phyloP scores from a whole-genome alignment of 441 rosid species.

The Mallotus japonicus region DNA sequence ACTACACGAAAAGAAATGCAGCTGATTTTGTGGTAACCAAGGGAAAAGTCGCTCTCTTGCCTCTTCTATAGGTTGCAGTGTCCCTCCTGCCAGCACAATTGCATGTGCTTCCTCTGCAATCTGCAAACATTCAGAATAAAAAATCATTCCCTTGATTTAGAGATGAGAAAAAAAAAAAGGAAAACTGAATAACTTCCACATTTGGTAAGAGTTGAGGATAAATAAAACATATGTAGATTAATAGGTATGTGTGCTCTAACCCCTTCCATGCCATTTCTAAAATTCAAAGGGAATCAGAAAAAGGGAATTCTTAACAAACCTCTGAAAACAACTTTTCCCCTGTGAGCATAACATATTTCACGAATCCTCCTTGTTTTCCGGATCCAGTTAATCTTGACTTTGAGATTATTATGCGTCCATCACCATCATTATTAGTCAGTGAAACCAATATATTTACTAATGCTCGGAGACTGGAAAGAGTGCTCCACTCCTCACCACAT shows the following conservation, averaged over 20 bases:
- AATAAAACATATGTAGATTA: too few relatives aligned
- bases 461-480: slow-evolving; percentile 69
- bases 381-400: slow-evolving; percentile 41
- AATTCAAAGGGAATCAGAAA: slow-evolving; percentile 14
- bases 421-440: slow-evolving; percentile 74
- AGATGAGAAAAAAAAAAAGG: neutral
- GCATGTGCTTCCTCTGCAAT: slow-evolving; percentile 84
- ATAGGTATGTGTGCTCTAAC: neutral
- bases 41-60: slow-evolving; percentile 95
- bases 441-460: slow-evolving; percentile 66
- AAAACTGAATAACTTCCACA: neutral
- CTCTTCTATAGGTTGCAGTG: slow-evolving; percentile 96
- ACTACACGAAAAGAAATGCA: slow-evolving; percentile 83
- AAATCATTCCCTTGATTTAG: neutral
- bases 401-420: slow-evolving; percentile 90
- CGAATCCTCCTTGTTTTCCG: slow-evolving; percentile 54
- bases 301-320: slow-evolving; percentile 43
- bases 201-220: neutral
- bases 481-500: slow-evolving; percentile 48
- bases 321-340: slow-evolving; percentile 87
- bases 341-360: slow-evolving; percentile 91
- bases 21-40: slow-evolving; percentile 58
- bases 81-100: slow-evolving; percentile 90
- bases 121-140: slow-evolving; percentile 39
- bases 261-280: neutral